These are phyloP conservation scores for Termitomyces sp. DNA, from an alignment of 768 basidiomycete genomes.

Conservation along the genomic window DNA sequence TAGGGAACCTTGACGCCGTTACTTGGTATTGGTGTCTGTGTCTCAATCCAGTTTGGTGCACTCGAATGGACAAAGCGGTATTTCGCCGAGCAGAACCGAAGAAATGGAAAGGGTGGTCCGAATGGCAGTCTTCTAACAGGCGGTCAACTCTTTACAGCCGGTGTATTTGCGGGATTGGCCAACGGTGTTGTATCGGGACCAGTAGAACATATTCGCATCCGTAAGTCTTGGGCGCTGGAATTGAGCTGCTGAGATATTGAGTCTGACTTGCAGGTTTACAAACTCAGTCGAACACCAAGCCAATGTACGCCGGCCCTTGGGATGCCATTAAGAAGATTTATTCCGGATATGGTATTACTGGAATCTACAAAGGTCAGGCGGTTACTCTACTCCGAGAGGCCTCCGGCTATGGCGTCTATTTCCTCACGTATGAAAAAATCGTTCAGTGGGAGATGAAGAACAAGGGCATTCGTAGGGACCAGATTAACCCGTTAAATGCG, in stretches of 20 bases:
- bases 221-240: slow-evolving; percentile 44
- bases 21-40: slow-evolving; percentile 90
- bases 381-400: slow-evolving; percentile 86
- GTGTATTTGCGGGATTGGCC: slow-evolving; percentile 83
- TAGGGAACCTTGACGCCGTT: slow-evolving; percentile 91
- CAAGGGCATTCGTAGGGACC: slow-evolving; percentile 69
- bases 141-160: slow-evolving; percentile 71
- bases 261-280: slow-evolving; percentile 67
- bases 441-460: slow-evolving; percentile 82
- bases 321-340: slow-evolving; percentile 89
- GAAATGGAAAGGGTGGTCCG: slow-evolving; percentile 58
- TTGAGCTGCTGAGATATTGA: slow-evolving; percentile 5
- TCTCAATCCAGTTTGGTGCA: slow-evolving; percentile 94
- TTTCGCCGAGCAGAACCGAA: slow-evolving; percentile 64
- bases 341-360: slow-evolving; percentile 69
- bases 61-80: slow-evolving; percentile 83
- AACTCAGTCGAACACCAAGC: slow-evolving; percentile 81
- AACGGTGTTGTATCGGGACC: slow-evolving; percentile 94
- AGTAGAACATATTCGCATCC: slow-evolving; percentile 96
- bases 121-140: slow-evolving; percentile 60
- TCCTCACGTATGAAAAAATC: slow-evolving; percentile 89
- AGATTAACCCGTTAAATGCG: slow-evolving; percentile 76
- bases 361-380: slow-evolving; percentile 91
- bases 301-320: slow-evolving; percentile 76
- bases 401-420: slow-evolving; percentile 83